These are phyloP conservation scores for Ophiostoma populinum DNA, from an alignment of 2,329 filamentous ascomycete species.

Conservation along the genomic window DNA sequence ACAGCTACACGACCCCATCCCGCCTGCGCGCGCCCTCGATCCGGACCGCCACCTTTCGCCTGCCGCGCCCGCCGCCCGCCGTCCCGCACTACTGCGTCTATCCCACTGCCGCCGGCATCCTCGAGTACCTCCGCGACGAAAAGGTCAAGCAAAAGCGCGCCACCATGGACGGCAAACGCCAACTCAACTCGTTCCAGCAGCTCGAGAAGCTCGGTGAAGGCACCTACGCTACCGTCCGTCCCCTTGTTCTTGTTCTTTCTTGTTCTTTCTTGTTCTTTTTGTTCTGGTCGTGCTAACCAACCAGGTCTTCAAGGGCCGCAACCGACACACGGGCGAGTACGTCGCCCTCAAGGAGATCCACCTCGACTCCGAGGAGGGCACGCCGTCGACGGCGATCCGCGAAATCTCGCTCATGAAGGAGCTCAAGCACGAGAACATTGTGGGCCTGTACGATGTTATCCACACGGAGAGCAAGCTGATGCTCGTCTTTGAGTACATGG, in stretches of 20 bases:
- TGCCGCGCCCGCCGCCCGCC: slow-evolving; percentile 16
- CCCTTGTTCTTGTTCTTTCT: slow-evolving; percentile 13
- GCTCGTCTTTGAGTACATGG: slow-evolving; percentile 98
- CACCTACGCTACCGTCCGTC: slow-evolving; percentile 91
- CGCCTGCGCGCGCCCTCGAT: background rate
- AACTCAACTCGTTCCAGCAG: slow-evolving; percentile 97
- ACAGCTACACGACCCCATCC: no score
- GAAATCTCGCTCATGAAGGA: slow-evolving; percentile 99
- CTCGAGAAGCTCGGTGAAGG: slow-evolving; percentile 97
- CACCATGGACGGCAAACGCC: slow-evolving; percentile 76
- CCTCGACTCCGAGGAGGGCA: slow-evolving; percentile 95
- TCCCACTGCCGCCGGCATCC: slow-evolving; percentile 7
- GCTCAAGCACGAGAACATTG: slow-evolving; percentile 96
- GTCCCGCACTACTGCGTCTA: slow-evolving; percentile 16
- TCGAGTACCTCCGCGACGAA: slow-evolving; percentile 7
- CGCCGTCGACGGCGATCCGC: slow-evolving; percentile 88
- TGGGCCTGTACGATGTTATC: slow-evolving; percentile 93
- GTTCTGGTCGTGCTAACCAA: background rate
- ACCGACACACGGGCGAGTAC: slow-evolving; percentile 88
- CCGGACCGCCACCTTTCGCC: slow-evolving; percentile 10
- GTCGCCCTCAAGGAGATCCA: slow-evolving; percentile 98
- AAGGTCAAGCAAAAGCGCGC: background rate
- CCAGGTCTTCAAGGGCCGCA: slow-evolving; percentile 91
- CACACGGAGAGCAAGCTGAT: slow-evolving; percentile 99
- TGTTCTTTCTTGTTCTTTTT: background rate